Base-by-base conservation (phyloP, 1,139 yeast species). In the Saccharomyces hybrid region DNA sequence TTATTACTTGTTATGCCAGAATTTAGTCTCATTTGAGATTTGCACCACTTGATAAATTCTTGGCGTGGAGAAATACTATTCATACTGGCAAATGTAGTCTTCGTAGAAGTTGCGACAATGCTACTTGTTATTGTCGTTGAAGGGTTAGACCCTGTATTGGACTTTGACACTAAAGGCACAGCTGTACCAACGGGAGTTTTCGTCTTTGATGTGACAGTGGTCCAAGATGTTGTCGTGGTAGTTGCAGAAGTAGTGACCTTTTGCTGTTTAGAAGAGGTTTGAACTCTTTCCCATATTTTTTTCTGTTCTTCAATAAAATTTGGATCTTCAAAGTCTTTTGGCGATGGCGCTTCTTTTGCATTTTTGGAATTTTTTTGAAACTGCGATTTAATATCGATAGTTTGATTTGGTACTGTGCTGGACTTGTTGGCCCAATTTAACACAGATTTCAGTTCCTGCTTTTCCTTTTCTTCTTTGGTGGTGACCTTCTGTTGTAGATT, bases 11-110 rank as follows among this genome's bases (percentile, higher is more conserved):
- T 80, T 47, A 90, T 91, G 16, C 89, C 84, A 6, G 85, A 80
- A 65, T 88, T 85, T 64, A 93, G 75, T 57, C 79, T 77, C 77
- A 93, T 80, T 59, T 88, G 81, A 8, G 82, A 68, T 64, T 93
- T 82, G 61, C 96, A 89, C 98, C 98, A 93, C 46, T 79, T 76
- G 56, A 90, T 70, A 61, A 91, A 89, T 58, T 88, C 96, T 65
- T 86, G 82, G 63, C 76, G 74, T 14, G 71, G 65, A 8, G 74
- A 71, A 26, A 64, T 64, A 66, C 68, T 64, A 6, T 64, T 61
- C 57, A 65, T 66, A 3, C 70, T 70, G 2, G 68, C 59, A 44
- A 62, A 59, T 7, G 73, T 73, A 34, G 72, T 7, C 0, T 27
- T 28, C 5, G 41, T 47, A 7, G 72, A 55, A 16, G 53, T 41